Evolutionary conservation across 768 basidiomycete species (phyloP).

Genomic region (Leccinum broughii): DNA sequence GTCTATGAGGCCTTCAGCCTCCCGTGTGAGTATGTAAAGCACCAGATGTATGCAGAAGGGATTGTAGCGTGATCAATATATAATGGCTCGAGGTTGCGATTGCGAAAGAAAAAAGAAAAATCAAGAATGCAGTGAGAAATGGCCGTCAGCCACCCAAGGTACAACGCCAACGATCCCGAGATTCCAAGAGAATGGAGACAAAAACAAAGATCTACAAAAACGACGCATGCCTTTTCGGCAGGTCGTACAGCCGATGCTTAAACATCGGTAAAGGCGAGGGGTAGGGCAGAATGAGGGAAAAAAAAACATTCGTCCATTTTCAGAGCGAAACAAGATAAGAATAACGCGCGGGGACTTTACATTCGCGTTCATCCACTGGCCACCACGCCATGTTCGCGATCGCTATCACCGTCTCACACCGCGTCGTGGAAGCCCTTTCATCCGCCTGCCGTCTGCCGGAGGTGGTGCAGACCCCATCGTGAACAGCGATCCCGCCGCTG

Average conservation of each 20-base stretch:
- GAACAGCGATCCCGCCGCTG: slow-evolving; percentile 41
- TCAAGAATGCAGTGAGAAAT: slow-evolving; percentile 14
- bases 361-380: slow-evolving; percentile 13
- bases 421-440: slow-evolving; percentile 57
- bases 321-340: slow-evolving; percentile 12
- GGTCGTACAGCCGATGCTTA: slow-evolving; percentile 24
- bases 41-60: slow-evolving; percentile 16
- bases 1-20: slow-evolving; percentile 38
- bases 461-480: slow-evolving; percentile 61
- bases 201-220: slow-evolving; percentile 8
- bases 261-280: slow-evolving; percentile 22
- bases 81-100: slow-evolving; percentile 4
- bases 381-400: slow-evolving; percentile 12
- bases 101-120: slow-evolving; percentile 5
- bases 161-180: slow-evolving; percentile 18
- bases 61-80: slow-evolving; percentile 15
- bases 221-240: slow-evolving; percentile 10
- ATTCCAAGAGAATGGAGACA: slow-evolving; percentile 17
- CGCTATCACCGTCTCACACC: slow-evolving; percentile 29
- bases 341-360: slow-evolving; percentile 3
- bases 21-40: slow-evolving; percentile 30
- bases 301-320: slow-evolving; percentile 14
- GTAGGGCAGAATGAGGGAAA: slow-evolving; percentile 20
- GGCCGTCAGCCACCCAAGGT: slow-evolving; percentile 33
- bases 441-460: slow-evolving; percentile 41